Conservation (phyloP, 345 rosid genomes). For the Salix suchowensis region DNA sequence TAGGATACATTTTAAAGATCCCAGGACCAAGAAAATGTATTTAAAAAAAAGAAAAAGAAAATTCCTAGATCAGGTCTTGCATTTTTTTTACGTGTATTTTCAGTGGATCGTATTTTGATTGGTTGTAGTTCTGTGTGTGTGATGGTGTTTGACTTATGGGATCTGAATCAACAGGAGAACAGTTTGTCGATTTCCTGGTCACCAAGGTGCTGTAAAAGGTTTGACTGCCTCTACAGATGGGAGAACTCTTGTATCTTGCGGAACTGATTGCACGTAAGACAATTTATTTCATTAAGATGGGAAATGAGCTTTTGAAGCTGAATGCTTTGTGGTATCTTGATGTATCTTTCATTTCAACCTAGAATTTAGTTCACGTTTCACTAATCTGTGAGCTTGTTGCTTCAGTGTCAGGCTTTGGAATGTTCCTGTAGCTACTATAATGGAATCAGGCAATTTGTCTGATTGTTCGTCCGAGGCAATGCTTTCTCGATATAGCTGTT, state of each 20-base stretch:
- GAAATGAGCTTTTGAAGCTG: not conserved
- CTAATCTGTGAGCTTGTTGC: constrained; percentile 2
- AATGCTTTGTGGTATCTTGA: not conserved
- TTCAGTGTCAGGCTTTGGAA: constrained; percentile 91
- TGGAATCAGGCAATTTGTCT: constrained; percentile 41
- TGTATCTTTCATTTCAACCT: not conserved
- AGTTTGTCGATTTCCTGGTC: constrained; percentile 86
- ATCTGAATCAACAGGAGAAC: constrained; percentile 57
- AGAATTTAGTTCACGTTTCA: not conserved
- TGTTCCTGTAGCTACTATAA: constrained; percentile 67
- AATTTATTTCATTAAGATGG: not conserved
- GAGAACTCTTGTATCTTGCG: constrained; percentile 68
- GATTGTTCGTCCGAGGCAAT: constrained; percentile 49
- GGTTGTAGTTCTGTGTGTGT: not conserved
- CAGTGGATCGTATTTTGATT: not conserved
- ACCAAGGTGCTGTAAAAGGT: constrained; percentile 89
- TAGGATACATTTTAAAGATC: not conserved
- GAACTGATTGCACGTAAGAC: constrained; percentile 85
- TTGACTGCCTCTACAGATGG: constrained; percentile 91
- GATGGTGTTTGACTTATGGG: not conserved
- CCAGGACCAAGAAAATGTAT: not conserved
- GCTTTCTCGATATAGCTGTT: constrained; percentile 3
- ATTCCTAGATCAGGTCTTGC: not conserved
- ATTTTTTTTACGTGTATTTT: not conserved
- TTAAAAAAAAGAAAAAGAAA: not conserved